These are phyloP conservation scores for Exophiala calicioides DNA, from an alignment of 2,329 filamentous ascomycete genomes.

Conservation along the genomic window DNA sequence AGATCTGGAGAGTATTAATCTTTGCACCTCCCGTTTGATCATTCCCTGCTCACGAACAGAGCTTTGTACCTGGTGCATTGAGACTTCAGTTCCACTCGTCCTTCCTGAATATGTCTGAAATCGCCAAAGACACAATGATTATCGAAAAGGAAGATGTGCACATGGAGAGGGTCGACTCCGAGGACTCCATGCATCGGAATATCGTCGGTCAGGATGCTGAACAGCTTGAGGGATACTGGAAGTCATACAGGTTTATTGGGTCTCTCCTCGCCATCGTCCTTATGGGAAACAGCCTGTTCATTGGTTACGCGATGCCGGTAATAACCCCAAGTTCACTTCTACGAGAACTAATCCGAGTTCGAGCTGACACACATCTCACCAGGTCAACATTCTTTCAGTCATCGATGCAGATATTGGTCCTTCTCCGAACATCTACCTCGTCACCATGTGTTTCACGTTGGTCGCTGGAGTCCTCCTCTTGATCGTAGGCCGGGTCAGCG, in stretches of 20 bases:
- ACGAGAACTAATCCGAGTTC: no score
- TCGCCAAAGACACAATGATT: no score
- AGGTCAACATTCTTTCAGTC: conserved; percentile 20
- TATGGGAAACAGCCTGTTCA: conserved; percentile 19
- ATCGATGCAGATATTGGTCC: conserved; percentile 38
- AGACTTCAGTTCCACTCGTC: no score
- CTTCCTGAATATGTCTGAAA: no score
- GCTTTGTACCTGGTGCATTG: no score
- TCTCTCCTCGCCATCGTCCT: conserved; percentile 16
- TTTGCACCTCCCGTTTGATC: no score
- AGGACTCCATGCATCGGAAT: conserved; percentile 15
- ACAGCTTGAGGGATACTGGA: conserved; percentile 12
- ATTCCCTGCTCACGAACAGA: no score
- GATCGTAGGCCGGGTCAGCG: conserved; percentile 38
- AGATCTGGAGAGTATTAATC: no score
- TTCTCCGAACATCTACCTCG: conserved; percentile 35
- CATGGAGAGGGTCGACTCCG: conserved; percentile 15
- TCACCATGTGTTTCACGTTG: conserved; percentile 35
- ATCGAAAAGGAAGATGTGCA: no score
- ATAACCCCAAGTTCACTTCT: no score
- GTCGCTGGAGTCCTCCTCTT: conserved; percentile 35
- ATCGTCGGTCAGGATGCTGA: conserved; percentile 12
- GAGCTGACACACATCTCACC: no score
- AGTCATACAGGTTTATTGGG: conserved; percentile 10
- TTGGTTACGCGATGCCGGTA: conserved; percentile 16